These are phyloP conservation scores for Peniophora sp. DNA, from an alignment of 1,284 basidiomycete species.

Conservation along the genomic window DNA sequence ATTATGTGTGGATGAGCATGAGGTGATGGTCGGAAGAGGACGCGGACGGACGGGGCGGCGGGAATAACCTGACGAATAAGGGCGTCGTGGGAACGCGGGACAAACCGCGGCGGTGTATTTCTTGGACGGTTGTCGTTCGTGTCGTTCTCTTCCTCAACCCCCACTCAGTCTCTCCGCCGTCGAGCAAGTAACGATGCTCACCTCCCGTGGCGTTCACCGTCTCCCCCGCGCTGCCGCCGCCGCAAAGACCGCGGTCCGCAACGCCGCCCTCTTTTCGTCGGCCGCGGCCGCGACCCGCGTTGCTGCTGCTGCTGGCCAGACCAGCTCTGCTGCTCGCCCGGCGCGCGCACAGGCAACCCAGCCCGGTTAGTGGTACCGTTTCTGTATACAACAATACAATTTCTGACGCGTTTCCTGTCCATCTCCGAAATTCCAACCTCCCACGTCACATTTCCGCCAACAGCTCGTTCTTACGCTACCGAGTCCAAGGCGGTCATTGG, in stretches of 20 bases:
- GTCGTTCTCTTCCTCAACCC: constrained; percentile 1
- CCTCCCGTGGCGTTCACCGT: constrained; percentile 74
- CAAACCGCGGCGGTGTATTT: too few relatives aligned
- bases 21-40: too few relatives aligned
- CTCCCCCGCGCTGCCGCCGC: constrained; percentile 76
- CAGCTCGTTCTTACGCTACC: constrained; percentile 87
- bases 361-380: constrained; percentile 27
- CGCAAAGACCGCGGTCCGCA: constrained; percentile 64
- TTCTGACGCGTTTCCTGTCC: constrained; percentile 10
- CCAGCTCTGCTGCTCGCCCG: constrained; percentile 31
- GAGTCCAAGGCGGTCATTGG: constrained; percentile 70
- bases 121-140: too few relatives aligned
- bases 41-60: too few relatives aligned
- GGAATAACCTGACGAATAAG: too few relatives aligned
- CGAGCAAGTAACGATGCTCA: constrained; percentile 50
- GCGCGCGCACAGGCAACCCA: constrained; percentile 33
- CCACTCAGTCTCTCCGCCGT: not conserved
- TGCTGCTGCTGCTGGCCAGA: constrained; percentile 25
- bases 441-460: constrained; percentile 2
- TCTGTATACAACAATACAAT: constrained; percentile 9
- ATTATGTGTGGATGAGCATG: too few relatives aligned
- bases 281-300: constrained; percentile 31
- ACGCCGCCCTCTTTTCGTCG: constrained; percentile 72
- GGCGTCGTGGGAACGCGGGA: too few relatives aligned
- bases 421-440: constrained; percentile 1